These are phyloP conservation scores for Erodium texanum DNA, from an alignment of 441 rosid genomes.

Conservation along the genomic window DNA sequence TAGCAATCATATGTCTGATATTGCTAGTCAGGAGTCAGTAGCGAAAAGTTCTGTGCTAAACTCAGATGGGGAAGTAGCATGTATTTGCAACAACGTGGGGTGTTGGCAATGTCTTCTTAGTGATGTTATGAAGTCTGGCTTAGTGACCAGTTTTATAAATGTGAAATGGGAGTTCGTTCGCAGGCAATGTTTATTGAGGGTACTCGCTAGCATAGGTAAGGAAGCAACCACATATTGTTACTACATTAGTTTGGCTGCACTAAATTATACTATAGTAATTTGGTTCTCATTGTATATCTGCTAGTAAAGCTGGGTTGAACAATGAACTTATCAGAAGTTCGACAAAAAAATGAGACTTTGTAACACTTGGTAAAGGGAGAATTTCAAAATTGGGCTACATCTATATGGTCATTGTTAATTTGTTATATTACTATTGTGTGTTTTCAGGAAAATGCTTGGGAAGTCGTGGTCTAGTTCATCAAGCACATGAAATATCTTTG, in stretches of 20 bases:
- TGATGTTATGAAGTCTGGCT: conserved; percentile 44
- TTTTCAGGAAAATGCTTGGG: conserved; percentile 68
- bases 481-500: conserved; percentile 49
- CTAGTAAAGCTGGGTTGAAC: neutral
- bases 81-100: conserved; percentile 53
- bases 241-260: conserved; percentile 2
- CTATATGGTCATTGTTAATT: neutral
- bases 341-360: neutral
- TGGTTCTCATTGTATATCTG: neutral
- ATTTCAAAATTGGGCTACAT: no score
- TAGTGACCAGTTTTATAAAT: conserved; percentile 33
- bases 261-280: neutral
- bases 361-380: neutral
- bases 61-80: conserved; percentile 25
- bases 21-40: conserved; percentile 25
- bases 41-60: conserved; percentile 23
- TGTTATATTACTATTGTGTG: neutral
- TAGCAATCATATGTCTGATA: conserved; percentile 20
- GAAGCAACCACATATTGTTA: conserved; percentile 10
- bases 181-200: conserved; percentile 46
- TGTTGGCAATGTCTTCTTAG: conserved; percentile 49
- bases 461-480: conserved; percentile 42
- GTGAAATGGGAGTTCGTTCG: conserved; percentile 65
- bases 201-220: conserved; percentile 62
- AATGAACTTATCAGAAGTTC: neutral